Percentiles rank a stretch among this genome's conserved stretches.
Conservation (phyloP, 441 rosid genomes). For the Monsonia emarginata region DNA sequence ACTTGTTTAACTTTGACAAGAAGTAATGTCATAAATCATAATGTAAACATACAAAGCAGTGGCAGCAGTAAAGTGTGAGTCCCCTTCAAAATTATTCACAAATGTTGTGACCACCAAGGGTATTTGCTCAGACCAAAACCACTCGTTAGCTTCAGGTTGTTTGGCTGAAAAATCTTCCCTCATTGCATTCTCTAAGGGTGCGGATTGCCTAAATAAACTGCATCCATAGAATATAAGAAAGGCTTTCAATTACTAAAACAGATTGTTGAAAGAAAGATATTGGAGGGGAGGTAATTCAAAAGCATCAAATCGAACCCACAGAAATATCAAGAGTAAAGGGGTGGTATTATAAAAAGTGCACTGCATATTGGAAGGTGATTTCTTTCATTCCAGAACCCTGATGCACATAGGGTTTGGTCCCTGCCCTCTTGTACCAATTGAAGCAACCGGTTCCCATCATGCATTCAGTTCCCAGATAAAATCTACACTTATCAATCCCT, state of each 20-base stretch:
- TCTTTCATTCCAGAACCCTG: neutral
- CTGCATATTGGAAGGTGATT: neutral
- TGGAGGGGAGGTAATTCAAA: neutral
- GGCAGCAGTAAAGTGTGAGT: slow-evolving; percentile 50
- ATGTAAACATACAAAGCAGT: slow-evolving; percentile 45
- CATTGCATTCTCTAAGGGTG: slow-evolving; percentile 74
- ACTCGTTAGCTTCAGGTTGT: slow-evolving; percentile 62
- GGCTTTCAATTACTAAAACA: neutral
- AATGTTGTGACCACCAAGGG: slow-evolving; percentile 59
- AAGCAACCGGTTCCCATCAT: neutral
- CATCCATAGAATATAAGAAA: slow-evolving; percentile 19
- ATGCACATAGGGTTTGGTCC: neutral
- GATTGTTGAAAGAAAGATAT: neutral
- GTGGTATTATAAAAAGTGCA: neutral
- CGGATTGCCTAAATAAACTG: slow-evolving; percentile 77
- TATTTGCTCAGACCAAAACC: slow-evolving; percentile 85
- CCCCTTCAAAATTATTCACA: slow-evolving; percentile 65
- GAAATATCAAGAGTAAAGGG: neutral
- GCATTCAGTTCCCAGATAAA: neutral
- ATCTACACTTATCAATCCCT: neutral
- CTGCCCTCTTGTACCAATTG: neutral
- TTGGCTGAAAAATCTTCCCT: slow-evolving; percentile 73
- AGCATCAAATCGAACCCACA: neutral
- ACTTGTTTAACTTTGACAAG: slow-evolving; percentile 15
- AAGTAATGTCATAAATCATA: slow-evolving; percentile 18